Evolutionary conservation across 2,329 filamentous ascomycete genomes (phyloP), one percentile per base, ranked within the genome.

Genomic region (Teratosphaeria viscida): DNA sequence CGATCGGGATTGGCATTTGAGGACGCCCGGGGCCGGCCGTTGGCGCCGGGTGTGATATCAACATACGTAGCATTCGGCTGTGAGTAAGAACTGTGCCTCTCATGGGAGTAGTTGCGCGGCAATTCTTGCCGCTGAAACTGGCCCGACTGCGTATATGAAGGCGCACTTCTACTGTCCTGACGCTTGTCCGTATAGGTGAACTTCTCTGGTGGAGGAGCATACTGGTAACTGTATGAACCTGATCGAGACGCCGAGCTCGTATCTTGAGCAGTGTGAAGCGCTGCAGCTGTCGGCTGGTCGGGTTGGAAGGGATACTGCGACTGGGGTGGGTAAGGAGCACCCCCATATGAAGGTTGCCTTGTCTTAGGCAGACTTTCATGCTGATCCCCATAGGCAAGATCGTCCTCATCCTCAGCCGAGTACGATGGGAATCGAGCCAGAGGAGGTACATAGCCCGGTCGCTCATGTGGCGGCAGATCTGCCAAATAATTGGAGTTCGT

Each of bases 141-240:
- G n/a, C 60, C 59, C 32, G 55, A 60, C 19, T 66, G 61, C 6
- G 62, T 64, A 14, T 65, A 64, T 12, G 64, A 60, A 16, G 61
- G 59, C 11, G 64, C 52, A 8, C 43, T 54, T 12, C 5, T 3
- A 16, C 35, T 11, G 10, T 58, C 57, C 32, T 64, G 64, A 2
- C 66, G 75, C 60, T 73, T 74, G 35, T 75, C 65, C n/a, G 70
- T 77, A 65, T 77, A 79, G 8, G 71, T 76, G 59, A 78, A 71
- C 37, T 73, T 73, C 8, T 73, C 68, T 2, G 76, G 74, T 23
- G 72, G 60, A 23, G 68, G 67, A 12, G 76, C 74, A 66, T 79
- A 79, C 56, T 69, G 66, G 54, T 66, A 67, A 54, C 62, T 64
- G 26, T 64, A 61, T 8, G 62, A 61, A 16, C 54, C 27, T 39